Evolutionary conservation across 176 grass and related monocot species (phyloP).

Genomic region (Musa schizocarpa): DNA sequence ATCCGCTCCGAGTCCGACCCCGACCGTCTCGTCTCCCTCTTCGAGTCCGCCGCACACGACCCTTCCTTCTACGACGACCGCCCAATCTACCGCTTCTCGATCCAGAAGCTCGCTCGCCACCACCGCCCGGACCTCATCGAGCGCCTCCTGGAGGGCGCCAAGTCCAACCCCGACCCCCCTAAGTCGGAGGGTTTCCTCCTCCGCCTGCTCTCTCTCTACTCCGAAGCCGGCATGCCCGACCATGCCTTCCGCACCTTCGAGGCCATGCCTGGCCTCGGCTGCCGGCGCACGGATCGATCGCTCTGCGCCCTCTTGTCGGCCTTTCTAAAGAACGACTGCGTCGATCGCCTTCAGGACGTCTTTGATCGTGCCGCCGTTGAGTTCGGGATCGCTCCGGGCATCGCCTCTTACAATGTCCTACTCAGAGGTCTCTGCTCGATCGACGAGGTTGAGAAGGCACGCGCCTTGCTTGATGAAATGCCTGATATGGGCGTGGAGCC

Average conservation of each 20-base stretch:
- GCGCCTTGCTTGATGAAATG: slow-evolving; percentile 50
- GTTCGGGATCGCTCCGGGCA: slow-evolving; percentile 30
- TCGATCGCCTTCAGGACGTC: slow-evolving; percentile 36
- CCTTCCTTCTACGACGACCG: slow-evolving; percentile 44
- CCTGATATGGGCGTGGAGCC: slow-evolving; percentile 27
- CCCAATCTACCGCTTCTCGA: slow-evolving; percentile 32
- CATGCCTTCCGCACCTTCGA: slow-evolving; percentile 51
- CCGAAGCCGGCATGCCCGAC: slow-evolving; percentile 37
- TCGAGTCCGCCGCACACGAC: slow-evolving; percentile 25
- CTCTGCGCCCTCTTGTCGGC: slow-evolving; percentile 62
- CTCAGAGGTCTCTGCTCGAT: slow-evolving; percentile 27
- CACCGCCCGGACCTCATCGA: slow-evolving; percentile 52
- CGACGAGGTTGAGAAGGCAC: slow-evolving; percentile 29
- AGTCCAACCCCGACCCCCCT: slow-evolving; percentile 33
- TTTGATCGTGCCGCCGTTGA: slow-evolving; percentile 37
- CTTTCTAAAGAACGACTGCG: slow-evolving; percentile 49
- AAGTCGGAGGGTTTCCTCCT: slow-evolving; percentile 63
- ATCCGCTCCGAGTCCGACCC: slow-evolving; percentile 39
- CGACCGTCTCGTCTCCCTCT: slow-evolving; percentile 42
- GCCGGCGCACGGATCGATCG: slow-evolving; percentile 31
- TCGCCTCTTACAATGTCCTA: slow-evolving; percentile 55
- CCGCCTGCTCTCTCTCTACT: slow-evolving; percentile 59
- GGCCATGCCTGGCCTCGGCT: slow-evolving; percentile 28
- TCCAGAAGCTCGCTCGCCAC: slow-evolving; percentile 37
- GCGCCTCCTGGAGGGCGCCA: slow-evolving; percentile 46